Evolutionary conservation across 768 basidiomycete species (phyloP).

Genomic region (Pholiota conissans): DNA sequence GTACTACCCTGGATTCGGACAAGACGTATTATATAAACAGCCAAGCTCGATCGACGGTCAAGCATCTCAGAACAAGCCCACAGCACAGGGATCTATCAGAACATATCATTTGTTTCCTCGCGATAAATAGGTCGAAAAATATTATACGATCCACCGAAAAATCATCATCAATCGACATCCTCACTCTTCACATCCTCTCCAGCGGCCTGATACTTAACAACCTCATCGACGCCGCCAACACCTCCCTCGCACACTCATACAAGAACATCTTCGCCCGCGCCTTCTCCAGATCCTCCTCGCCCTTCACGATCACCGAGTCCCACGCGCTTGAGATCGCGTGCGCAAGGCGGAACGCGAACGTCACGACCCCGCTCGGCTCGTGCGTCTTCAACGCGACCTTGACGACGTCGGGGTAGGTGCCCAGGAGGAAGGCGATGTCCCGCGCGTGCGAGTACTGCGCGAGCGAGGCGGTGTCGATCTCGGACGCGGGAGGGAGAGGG

Average conservation of each 20-base stretch:
- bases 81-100: too few species aligned
- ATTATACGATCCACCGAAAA: too few species aligned
- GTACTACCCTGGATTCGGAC: too few species aligned
- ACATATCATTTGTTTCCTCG: too few species aligned
- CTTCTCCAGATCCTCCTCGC: slow-evolving; percentile 72
- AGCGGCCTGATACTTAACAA: slow-evolving; percentile 87
- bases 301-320: slow-evolving; percentile 87
- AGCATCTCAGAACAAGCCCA: too few species aligned
- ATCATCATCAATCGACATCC: too few species aligned
- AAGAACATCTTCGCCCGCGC: slow-evolving; percentile 87
- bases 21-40: too few species aligned
- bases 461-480: slow-evolving; percentile 70
- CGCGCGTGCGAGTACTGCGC: slow-evolving; percentile 70
- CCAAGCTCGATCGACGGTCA: too few species aligned
- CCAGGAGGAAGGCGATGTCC: slow-evolving; percentile 85
- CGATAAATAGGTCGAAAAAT: too few species aligned
- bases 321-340: slow-evolving; percentile 92
- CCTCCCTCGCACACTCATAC: slow-evolving; percentile 86
- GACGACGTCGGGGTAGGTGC: slow-evolving; percentile 90
- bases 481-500: slow-evolving; percentile 67
- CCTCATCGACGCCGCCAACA: slow-evolving; percentile 84
- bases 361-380: slow-evolving; percentile 91
- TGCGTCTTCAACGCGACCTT: slow-evolving; percentile 80
- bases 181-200: slow-evolving; percentile 81
- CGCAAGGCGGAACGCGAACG: slow-evolving; percentile 82